Percentiles rank a stretch among this genome's conserved stretches.
Evolutionary conservation across 148 eudicot species (phyloP).

Genomic region (Pharnaceum exiguum): DNA sequence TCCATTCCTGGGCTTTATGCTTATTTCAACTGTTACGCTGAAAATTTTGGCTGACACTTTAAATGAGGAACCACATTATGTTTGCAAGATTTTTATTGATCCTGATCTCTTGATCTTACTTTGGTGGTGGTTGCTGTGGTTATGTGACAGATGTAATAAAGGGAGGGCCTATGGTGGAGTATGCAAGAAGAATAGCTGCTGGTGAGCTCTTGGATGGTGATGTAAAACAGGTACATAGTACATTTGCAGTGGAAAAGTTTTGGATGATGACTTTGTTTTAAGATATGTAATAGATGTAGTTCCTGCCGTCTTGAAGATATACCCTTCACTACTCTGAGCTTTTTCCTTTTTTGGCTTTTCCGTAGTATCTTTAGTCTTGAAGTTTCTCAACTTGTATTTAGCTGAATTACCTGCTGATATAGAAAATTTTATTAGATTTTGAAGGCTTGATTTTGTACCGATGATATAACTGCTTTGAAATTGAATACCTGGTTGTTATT

Average conservation of each 20-base stretch:
- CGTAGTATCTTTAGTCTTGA: too few species aligned
- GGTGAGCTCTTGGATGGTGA: slow-evolving; percentile 93
- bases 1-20: not conserved
- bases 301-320: too few species aligned
- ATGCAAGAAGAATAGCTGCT: slow-evolving; percentile 74
- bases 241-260: not conserved
- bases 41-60: not conserved
- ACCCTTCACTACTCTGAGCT: too few species aligned
- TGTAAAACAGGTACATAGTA: slow-evolving; percentile 81
- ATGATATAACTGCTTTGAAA: too few species aligned
- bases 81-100: not conserved
- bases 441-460: too few species aligned
- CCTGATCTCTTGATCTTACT: not conserved
- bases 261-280: not conserved
- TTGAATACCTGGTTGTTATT: too few species aligned
- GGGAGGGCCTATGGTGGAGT: slow-evolving; percentile 82
- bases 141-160: slow-evolving; percentile 29
- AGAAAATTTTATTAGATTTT: too few species aligned
- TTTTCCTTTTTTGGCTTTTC: too few species aligned
- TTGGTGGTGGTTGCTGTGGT: slow-evolving; percentile 17
- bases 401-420: too few species aligned
- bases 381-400: too few species aligned
- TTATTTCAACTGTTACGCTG: not conserved
- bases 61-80: not conserved
- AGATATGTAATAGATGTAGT: too few species aligned